Evolutionary conservation across 257 asterid genomes (phyloP).

Genomic region (Perilla frutescens): DNA sequence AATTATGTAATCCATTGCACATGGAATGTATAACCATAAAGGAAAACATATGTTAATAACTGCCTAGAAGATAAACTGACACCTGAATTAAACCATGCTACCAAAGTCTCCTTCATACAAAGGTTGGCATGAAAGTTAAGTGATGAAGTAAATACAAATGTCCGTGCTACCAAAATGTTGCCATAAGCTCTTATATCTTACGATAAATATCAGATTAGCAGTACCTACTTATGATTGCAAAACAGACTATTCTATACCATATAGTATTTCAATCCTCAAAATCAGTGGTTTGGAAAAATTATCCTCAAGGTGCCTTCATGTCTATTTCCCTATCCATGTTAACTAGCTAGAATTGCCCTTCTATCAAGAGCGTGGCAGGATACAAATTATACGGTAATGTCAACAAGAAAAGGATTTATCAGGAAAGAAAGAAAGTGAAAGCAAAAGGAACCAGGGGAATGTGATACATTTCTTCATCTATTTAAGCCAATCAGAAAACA

Average conservation of each 20-base stretch:
- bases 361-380: background rate
- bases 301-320: background rate
- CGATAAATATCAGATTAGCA: background rate
- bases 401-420: background rate
- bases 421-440: background rate
- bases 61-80: background rate
- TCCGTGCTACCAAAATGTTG: background rate
- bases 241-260: background rate
- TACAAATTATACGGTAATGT: background rate
- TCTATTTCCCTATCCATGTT: conserved; percentile 8
- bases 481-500: conserved; percentile 20
- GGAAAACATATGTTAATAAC: background rate
- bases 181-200: background rate
- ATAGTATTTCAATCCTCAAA: background rate
- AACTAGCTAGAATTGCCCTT: background rate
- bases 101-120: conserved; percentile 13
- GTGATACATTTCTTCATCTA: background rate
- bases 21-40: background rate
- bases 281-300: background rate
- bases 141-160: conserved; percentile 1
- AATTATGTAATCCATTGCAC: background rate
- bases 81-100: background rate
- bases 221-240: background rate
- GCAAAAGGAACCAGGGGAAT: background rate
- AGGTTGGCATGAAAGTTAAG: background rate